Conservation (phyloP, 305 asterid genomes). For the Fraxinus angustifolia region DNA sequence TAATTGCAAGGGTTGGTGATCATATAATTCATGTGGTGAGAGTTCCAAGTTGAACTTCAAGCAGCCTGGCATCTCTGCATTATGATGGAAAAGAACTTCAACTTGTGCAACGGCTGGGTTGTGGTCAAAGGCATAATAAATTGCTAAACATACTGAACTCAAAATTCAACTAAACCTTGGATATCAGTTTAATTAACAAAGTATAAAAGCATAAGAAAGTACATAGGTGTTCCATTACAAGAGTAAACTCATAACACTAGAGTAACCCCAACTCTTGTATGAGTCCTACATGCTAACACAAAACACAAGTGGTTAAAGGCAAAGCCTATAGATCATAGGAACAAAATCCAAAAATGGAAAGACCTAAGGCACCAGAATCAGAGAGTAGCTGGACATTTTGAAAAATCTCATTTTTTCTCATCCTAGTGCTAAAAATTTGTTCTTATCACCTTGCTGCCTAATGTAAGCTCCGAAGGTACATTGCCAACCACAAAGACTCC, state of each 20-base stretch:
- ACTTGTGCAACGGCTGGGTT: neutral
- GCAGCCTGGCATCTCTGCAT: constrained; percentile 60
- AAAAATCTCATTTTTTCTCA: neutral
- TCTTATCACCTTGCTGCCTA: neutral
- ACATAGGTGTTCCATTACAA: neutral
- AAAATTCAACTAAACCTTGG: neutral
- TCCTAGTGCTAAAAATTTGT: neutral
- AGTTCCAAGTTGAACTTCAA: constrained; percentile 9
- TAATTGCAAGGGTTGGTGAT: constrained; percentile 53
- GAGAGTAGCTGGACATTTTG: neutral
- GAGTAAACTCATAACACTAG: neutral
- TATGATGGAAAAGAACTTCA: neutral
- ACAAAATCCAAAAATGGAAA: neutral
- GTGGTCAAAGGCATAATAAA: neutral
- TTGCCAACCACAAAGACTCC: neutral
- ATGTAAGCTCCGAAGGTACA: neutral
- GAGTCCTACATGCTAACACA: neutral
- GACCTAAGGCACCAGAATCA: neutral
- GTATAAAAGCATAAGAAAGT: neutral
- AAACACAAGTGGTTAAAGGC: neutral
- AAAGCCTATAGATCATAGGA: neutral
- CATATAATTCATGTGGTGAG: constrained; percentile 38
- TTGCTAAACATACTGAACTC: neutral
- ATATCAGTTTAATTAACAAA: neutral
- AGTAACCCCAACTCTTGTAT: neutral